Percentiles rank a stretch among this genome's conserved stretches.
Evolutionary conservation across 345 rosid species (phyloP).

Genomic region (Bruguiera sexangula): DNA sequence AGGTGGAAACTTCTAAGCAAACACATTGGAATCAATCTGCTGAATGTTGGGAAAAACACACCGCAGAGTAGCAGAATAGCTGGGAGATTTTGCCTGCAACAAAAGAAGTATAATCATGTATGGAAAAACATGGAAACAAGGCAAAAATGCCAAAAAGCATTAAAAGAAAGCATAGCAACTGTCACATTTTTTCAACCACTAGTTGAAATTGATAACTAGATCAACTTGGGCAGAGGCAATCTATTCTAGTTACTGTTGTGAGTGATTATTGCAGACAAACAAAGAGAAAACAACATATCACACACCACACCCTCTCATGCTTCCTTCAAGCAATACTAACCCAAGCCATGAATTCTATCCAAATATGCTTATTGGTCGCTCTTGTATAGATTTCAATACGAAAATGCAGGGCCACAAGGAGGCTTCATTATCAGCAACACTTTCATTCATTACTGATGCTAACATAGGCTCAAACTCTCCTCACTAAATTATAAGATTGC

Average conservation of each 20-base stretch:
- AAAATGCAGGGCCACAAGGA: neutral
- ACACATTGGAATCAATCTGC: constrained; percentile 76
- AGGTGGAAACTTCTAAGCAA: constrained; percentile 14
- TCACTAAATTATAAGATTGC: neutral
- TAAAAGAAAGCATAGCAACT: neutral
- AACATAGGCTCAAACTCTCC: neutral
- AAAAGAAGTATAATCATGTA: constrained; percentile 1
- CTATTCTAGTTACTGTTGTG: neutral
- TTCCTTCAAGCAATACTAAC: neutral
- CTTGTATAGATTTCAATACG: neutral
- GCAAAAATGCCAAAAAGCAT: neutral
- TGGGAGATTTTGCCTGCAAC: constrained; percentile 67
- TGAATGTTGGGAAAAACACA: constrained; percentile 67
- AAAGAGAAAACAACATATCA: neutral
- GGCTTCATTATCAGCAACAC: no score
- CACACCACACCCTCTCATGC: no score
- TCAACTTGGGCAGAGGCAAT: neutral
- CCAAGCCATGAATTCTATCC: neutral
- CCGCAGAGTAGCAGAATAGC: constrained; percentile 47
- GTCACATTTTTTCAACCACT: neutral
- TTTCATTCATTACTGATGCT: no score
- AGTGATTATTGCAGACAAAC: neutral
- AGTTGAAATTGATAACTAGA: neutral
- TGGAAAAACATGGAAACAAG: neutral
- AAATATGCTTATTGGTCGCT: neutral